These are phyloP conservation scores for Leavenworthia alabamica DNA, from an alignment of 345 rosid species.

Conservation along the genomic window DNA sequence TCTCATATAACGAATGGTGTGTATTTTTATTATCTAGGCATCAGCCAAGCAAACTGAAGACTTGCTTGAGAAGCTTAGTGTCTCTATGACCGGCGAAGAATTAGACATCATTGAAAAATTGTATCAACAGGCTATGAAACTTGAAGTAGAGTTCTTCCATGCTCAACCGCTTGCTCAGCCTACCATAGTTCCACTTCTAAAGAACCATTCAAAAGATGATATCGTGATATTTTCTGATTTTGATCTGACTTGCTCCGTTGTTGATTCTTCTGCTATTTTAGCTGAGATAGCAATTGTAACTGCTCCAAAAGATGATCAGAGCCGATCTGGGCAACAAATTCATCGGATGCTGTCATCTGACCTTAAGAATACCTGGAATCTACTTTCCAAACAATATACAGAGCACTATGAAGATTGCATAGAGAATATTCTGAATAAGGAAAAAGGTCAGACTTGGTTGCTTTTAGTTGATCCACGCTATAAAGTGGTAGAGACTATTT, in stretches of 20 bases:
- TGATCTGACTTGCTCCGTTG: constrained; percentile 88
- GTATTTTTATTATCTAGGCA: constrained; percentile 52
- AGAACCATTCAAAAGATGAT: constrained; percentile 44
- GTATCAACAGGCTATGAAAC: constrained; percentile 96
- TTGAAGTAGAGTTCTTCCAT: constrained; percentile 84
- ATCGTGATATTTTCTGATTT: constrained; percentile 82
- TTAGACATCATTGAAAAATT: constrained; percentile 81
- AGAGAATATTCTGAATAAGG: constrained; percentile 60
- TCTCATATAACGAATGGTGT: constrained; percentile 19
- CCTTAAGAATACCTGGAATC: constrained; percentile 67
- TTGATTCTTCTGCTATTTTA: constrained; percentile 95
- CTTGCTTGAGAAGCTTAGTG: constrained; percentile 88
- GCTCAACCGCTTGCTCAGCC: constrained; percentile 76
- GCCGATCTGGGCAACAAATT: constrained; percentile 44
- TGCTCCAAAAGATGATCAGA: constrained; percentile 71
- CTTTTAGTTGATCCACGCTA: not conserved
- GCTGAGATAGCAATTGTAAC: constrained; percentile 91
- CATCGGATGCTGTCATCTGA: constrained; percentile 73
- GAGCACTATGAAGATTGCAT: constrained; percentile 89
- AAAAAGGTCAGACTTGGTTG: constrained; percentile 44
- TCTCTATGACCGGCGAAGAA: constrained; percentile 92
- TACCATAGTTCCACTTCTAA: constrained; percentile 60
- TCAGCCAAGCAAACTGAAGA: constrained; percentile 89
- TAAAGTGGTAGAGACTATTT: not conserved
- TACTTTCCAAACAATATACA: constrained; percentile 67